These are phyloP conservation scores for Diplodia seriata DNA, from an alignment of 2,329 filamentous ascomycete genomes.

Conservation along the genomic window DNA sequence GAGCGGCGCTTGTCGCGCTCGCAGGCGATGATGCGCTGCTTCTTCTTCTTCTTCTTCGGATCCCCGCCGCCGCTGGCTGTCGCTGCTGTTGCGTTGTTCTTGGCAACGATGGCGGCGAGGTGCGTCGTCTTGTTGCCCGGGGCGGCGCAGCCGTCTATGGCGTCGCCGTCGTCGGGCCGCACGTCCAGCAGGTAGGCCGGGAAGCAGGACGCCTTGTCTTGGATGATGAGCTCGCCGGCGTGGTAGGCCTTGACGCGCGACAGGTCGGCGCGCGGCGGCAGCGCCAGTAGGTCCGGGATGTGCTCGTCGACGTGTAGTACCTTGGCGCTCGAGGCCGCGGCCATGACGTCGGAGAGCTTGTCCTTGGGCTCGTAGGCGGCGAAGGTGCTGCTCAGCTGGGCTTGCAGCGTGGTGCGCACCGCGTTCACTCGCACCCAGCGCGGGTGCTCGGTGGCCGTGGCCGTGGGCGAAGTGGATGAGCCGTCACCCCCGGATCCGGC, in stretches of 20 bases:
- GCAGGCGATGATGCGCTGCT: slow-evolving; percentile 72
- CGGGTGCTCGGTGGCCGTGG: slow-evolving; percentile 66
- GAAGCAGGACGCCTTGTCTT: slow-evolving; percentile 97
- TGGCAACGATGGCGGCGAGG: slow-evolving; percentile 74
- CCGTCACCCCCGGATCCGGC: slow-evolving; percentile 36
- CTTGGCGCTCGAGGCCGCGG: slow-evolving; percentile 51
- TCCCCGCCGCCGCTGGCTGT: too few species aligned
- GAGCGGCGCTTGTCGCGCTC: slow-evolving; percentile 77
- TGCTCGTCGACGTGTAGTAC: slow-evolving; percentile 76
- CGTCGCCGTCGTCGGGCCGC: slow-evolving; percentile 69
- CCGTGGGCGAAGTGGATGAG: not conserved
- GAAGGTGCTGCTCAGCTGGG: slow-evolving; percentile 80
- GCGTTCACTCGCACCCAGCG: slow-evolving; percentile 92
- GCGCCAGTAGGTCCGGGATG: slow-evolving; percentile 81
- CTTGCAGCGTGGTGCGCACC: slow-evolving; percentile 71
- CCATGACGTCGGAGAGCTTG: slow-evolving; percentile 64
- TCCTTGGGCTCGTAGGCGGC: slow-evolving; percentile 64
- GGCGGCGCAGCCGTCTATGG: slow-evolving; percentile 92
- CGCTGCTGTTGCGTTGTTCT: slow-evolving; percentile 26
- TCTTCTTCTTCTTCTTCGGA: not conserved
- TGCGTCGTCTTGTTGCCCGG: slow-evolving; percentile 99
- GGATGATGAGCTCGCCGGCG: slow-evolving; percentile 80
- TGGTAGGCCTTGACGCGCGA: slow-evolving; percentile 76
- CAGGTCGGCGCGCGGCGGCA: slow-evolving; percentile 75
- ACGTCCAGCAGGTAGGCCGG: slow-evolving; percentile 86